Evolutionary conservation across 306 rosid species (phyloP), one percentile per base, ranked within the genome.

Genomic region (Sechiopsis laciniata): DNA sequence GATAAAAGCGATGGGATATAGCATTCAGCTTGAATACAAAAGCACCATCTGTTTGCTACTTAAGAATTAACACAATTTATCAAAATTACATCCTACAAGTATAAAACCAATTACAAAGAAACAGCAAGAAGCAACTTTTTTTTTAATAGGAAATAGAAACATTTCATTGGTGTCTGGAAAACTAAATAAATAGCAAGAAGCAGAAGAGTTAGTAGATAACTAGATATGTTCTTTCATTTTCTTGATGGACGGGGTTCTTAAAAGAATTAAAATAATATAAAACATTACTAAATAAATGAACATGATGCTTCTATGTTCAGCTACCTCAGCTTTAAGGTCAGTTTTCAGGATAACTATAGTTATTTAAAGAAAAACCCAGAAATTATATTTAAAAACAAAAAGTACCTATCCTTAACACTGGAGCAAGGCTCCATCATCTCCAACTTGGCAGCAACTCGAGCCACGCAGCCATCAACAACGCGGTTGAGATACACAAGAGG

Each of bases 381-480:
- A 42, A 42, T 42, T 42, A 42, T 42, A 35, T 11, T 42, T 20
- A 11, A 66, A 42, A 66, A 91, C 77, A 73, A 78, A 67, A 74
- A 65, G 55, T 77, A 90, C 97, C 97, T 90, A 75, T 92, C 97
- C 75, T 92, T 92, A 84, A 92, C 96, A 42, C 95, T 92, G 42
- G 97, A 92, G 85, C 96, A 92, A 58, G 97, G 97, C 55, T 92
- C 97, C 97, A 92, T 81, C 97, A 87, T 84, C 87, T 92, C 97
- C 63, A 92, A 83, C 87, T 90, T 92, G 5, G 97, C 97, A 54
- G 97, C 97, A 82, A 92, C 74, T 61, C 66, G 77, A 6, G 84
- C 92, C 45, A 83, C 92, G 26, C 98, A 92, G 14, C 89, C 96
- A 79, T 88, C 93, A 11, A 83, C 87, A 3, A 92, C 77, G 56